phyloP scores from a whole-genome alignment of 495 filamentous ascomycete genomes.

The Lineolata rhizophorae region DNA sequence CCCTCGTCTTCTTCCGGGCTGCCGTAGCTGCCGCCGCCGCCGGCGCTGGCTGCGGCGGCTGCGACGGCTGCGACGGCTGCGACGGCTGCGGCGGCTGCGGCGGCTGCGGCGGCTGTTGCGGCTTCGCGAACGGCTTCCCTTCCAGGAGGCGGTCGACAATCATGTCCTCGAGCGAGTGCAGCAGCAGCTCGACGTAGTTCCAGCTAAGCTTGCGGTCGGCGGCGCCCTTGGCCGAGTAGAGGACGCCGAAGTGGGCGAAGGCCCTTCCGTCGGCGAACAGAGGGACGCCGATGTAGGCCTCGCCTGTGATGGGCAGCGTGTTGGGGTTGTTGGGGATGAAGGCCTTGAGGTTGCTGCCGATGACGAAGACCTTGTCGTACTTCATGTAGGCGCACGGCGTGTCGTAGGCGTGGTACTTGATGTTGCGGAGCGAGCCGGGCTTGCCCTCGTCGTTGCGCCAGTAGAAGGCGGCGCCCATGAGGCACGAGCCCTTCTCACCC shows the following conservation, averaged over 20 bases:
- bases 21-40: no score
- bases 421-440: constrained; percentile 31
- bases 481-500: constrained; percentile 34
- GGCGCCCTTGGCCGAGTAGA: constrained; percentile 47
- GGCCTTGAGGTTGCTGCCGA: constrained; percentile 38
- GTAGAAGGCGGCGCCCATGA: constrained; percentile 48
- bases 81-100: no score
- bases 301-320: constrained; percentile 33
- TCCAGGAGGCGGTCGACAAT: constrained; percentile 36
- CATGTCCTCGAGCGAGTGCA: constrained; percentile 57
- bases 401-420: constrained; percentile 41
- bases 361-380: constrained; percentile 51
- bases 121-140: constrained; percentile 19
- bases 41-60: constrained; percentile 13
- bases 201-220: constrained; percentile 35
- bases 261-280: constrained; percentile 48
- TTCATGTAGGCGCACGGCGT: constrained; percentile 48
- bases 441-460: constrained; percentile 36
- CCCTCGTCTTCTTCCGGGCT: no score
- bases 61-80: constrained; percentile 10
- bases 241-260: constrained; percentile 52
- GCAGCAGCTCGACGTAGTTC: constrained; percentile 49
- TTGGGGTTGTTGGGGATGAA: constrained; percentile 37
- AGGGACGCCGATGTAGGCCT: constrained; percentile 53
- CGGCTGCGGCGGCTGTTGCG: no score